Evolutionary conservation across 1,284 basidiomycete genomes (phyloP).

Genomic region (Baeospora myosura): DNA sequence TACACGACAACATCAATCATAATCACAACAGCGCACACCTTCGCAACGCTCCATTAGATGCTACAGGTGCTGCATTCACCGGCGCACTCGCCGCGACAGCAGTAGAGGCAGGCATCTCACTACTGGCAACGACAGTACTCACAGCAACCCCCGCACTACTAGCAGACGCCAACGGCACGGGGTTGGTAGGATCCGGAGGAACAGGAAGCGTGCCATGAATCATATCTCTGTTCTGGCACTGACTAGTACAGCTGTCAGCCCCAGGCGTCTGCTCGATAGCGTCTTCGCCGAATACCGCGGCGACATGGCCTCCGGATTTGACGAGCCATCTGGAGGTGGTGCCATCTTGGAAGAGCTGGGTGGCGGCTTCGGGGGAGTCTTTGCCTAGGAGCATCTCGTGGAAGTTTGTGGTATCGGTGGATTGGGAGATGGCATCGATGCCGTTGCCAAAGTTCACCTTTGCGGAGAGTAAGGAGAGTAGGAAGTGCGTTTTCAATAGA

Average conservation of each 20-base stretch:
- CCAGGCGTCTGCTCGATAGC: slow-evolving; percentile 1
- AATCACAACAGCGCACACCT: no score
- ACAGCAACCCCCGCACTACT: no score
- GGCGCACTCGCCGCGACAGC: no score
- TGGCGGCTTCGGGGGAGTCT: slow-evolving; percentile 5
- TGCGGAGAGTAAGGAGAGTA: not conserved
- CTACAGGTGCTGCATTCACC: no score
- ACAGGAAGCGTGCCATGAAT: slow-evolving; percentile 1
- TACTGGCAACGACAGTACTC: no score
- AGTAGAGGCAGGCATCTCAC: no score
- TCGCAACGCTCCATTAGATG: no score
- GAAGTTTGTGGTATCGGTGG: not conserved
- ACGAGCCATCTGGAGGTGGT: slow-evolving; percentile 2
- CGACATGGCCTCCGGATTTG: slow-evolving; percentile 1
- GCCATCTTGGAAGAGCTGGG: slow-evolving; percentile 3
- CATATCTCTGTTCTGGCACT: slow-evolving; percentile 4
- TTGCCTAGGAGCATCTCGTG: slow-evolving; percentile 3
- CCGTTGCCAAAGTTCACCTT: slow-evolving; percentile 6
- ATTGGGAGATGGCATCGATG: not conserved
- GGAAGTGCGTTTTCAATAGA: not conserved
- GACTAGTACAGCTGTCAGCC: not conserved
- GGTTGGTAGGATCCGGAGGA: not conserved
- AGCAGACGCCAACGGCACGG: not conserved
- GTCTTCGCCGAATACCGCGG: slow-evolving; percentile 4
- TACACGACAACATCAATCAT: no score